phyloP scores from a whole-genome alignment of 2,329 filamentous ascomycete species.

The Didymella arachidicola region DNA sequence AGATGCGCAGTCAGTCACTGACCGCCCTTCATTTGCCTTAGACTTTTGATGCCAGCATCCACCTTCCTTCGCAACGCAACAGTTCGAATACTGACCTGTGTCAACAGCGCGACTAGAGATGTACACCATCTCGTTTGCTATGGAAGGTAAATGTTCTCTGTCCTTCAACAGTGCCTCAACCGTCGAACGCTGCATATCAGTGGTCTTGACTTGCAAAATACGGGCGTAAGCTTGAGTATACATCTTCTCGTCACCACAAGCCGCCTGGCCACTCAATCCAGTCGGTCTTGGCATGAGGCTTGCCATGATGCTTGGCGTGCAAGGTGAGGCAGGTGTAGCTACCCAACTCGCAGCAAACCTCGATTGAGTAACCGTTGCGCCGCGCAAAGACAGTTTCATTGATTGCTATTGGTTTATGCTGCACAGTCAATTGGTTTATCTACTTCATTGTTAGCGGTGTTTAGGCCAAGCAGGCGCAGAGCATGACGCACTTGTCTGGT shows the following conservation, averaged over 20 bases:
- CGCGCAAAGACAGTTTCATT: not conserved
- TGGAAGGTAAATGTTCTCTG: too few species aligned
- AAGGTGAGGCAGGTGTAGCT: not conserved
- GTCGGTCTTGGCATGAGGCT: slow-evolving; percentile 8
- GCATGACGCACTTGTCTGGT: not conserved
- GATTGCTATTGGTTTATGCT: not conserved
- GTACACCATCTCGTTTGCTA: slow-evolving; percentile 10
- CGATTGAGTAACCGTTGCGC: not conserved
- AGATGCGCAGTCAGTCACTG: too few species aligned
- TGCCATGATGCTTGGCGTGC: slow-evolving; percentile 7
- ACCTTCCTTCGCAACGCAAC: too few species aligned
- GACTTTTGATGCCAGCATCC: too few species aligned
- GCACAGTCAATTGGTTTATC: not conserved
- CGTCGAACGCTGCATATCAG: not conserved
- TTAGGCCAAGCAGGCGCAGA: too few species aligned
- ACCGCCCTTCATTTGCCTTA: too few species aligned
- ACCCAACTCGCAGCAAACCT: not conserved
- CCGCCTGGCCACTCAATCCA: not conserved
- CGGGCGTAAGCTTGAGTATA: slow-evolving; percentile 6
- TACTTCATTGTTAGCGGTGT: not conserved
- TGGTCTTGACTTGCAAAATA: not conserved
- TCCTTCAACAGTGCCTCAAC: not conserved
- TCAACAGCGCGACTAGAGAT: not conserved
- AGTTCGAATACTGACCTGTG: not conserved
- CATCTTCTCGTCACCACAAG: not conserved